Conservation (phyloP, 1,284 basidiomycete species). For the Phellopilus nigrolimitatus region DNA sequence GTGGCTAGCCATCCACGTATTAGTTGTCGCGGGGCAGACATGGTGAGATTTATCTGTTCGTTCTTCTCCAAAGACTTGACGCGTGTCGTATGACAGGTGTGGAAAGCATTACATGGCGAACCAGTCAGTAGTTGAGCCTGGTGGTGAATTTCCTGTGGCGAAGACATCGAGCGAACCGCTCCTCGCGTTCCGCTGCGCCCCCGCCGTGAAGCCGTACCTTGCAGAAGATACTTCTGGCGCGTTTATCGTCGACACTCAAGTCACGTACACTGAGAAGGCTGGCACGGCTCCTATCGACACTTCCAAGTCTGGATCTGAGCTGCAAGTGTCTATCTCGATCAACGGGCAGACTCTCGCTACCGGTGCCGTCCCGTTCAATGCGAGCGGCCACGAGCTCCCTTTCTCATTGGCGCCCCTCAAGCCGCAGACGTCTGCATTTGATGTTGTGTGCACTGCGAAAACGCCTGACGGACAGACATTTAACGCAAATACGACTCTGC, state of each 20-base stretch:
- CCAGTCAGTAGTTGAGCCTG: conserved; percentile 48
- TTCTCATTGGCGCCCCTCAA: conserved; percentile 40
- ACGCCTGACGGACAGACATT: conserved; percentile 37
- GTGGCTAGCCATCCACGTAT: no score
- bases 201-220: conserved; percentile 64
- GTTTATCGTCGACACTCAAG: conserved; percentile 54
- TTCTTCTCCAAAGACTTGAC: neutral
- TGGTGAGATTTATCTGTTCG: neutral
- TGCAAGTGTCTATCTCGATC: conserved; percentile 40
- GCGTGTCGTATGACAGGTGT: conserved; percentile 42
- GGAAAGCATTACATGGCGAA: conserved; percentile 59
- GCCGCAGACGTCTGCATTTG: neutral
- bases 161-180: conserved; percentile 44
- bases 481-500: conserved; percentile 40
- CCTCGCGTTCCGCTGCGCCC: conserved; percentile 62
- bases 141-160: conserved; percentile 55
- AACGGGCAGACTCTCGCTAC: conserved; percentile 37
- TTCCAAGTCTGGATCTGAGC: conserved; percentile 23
- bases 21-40: no score
- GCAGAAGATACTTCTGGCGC: conserved; percentile 40
- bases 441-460: neutral
- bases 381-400: conserved; percentile 43
- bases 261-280: conserved; percentile 45
- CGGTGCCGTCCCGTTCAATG: conserved; percentile 48
- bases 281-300: conserved; percentile 43